A percentile compares a stretch with the other conserved stretches of the same genome.
Conservation (phyloP, 106 monocot genomes). For the Dioscorea dumetorum region DNA sequence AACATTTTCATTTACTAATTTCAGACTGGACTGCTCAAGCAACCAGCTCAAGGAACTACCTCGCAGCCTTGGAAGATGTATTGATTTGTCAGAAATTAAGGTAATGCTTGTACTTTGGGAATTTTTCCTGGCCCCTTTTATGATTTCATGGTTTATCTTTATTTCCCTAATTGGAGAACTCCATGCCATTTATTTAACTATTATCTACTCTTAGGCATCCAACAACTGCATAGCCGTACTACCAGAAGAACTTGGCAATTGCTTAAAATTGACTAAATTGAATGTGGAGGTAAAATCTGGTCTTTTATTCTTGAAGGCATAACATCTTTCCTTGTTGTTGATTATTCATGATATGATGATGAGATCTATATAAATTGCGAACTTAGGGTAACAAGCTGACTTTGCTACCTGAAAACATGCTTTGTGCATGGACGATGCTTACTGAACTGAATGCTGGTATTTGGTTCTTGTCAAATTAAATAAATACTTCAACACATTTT, state of each 20-base stretch:
- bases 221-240: constrained; percentile 55
- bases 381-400: constrained; percentile 80
- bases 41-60: constrained; percentile 79
- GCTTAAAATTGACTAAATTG: constrained; percentile 68
- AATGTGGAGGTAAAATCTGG: constrained; percentile 70
- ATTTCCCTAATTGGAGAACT: neutral
- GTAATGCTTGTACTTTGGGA: constrained; percentile 26
- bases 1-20: constrained; percentile 7
- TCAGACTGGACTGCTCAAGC: constrained; percentile 90
- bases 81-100: constrained; percentile 75
- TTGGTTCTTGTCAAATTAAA: neutral
- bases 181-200: neutral
- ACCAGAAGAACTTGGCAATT: constrained; percentile 69
- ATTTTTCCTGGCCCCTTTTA: neutral
- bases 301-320: neutral
- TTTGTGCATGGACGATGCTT: constrained; percentile 70
- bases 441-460: constrained; percentile 90
- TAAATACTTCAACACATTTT: neutral
- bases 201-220: constrained; percentile 40
- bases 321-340: neutral
- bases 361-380: neutral
- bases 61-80: constrained; percentile 59
- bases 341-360: neutral
- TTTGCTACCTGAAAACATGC: constrained; percentile 48
- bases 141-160: neutral